These are phyloP conservation scores for Cercospora citrullina DNA, from an alignment of 2,329 filamentous ascomycete species.

Conservation along the genomic window DNA sequence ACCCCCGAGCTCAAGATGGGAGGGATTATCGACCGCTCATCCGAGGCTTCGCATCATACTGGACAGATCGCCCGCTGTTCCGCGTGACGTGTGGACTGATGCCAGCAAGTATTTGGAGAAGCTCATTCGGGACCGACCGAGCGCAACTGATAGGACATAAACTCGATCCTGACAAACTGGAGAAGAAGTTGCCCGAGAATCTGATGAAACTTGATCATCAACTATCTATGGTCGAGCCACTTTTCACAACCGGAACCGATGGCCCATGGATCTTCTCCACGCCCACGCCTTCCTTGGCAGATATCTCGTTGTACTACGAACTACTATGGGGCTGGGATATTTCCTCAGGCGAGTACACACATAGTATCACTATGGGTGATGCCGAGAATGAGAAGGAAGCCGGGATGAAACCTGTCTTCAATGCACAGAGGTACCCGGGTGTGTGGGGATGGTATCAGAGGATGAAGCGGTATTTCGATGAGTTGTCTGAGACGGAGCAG, in stretches of 20 bases:
- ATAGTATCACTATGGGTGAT: constrained; percentile 42
- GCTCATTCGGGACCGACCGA: constrained; percentile 43
- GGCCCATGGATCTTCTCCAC: constrained; percentile 42
- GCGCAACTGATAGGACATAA: constrained; percentile 43
- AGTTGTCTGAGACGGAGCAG: constrained; percentile 35
- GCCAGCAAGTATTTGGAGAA: constrained; percentile 43
- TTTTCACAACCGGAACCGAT: constrained; percentile 32
- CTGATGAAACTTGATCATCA: constrained; percentile 42
- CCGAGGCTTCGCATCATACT: constrained; percentile 45
- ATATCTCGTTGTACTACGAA: constrained; percentile 44
- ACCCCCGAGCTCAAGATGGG: constrained; percentile 37
- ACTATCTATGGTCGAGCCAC: constrained; percentile 41
- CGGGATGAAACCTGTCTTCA: constrained; percentile 38
- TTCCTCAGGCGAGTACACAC: constrained; percentile 38
- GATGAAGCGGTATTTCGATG: constrained; percentile 38
- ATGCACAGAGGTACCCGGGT: constrained; percentile 41
- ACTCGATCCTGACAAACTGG: constrained; percentile 42
- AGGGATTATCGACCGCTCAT: constrained; percentile 41
- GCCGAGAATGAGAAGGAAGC: constrained; percentile 33
- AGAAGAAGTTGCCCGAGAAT: constrained; percentile 43
- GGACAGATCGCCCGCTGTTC: constrained; percentile 45
- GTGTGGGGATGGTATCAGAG: constrained; percentile 41
- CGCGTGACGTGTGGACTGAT: constrained; percentile 45
- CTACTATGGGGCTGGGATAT: constrained; percentile 44
- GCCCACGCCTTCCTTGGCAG: constrained; percentile 38